Conservation (phyloP, 2,329 filamentous ascomycete species). For the Fusarium chlamydosporum region DNA sequence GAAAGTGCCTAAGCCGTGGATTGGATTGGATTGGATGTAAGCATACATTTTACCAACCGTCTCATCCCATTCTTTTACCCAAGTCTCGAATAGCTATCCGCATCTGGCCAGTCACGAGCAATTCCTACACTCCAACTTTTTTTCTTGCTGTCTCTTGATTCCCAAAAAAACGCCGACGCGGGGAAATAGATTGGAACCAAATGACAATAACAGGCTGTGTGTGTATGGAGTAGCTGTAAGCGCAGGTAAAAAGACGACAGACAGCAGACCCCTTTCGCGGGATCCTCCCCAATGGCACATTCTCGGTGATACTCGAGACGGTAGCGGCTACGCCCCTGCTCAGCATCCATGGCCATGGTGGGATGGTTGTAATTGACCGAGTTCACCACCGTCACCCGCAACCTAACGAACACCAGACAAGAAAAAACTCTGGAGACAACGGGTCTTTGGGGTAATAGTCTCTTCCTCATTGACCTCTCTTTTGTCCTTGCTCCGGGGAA, state of each 20-base stretch:
- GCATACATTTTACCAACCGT: not conserved
- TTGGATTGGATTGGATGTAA: not conserved
- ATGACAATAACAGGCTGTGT: too few relatives aligned
- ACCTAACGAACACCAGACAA: not conserved
- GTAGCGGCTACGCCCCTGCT: slow-evolving; percentile 45
- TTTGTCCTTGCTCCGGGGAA: too few relatives aligned
- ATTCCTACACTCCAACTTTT: slow-evolving; percentile 25
- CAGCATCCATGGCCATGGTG: slow-evolving; percentile 18
- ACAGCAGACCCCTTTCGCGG: slow-evolving; percentile 9
- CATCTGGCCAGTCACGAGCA: slow-evolving; percentile 17
- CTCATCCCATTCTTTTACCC: not conserved
- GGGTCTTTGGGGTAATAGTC: slow-evolving; percentile 25
- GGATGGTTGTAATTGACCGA: slow-evolving; percentile 51
- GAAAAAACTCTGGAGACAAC: not conserved
- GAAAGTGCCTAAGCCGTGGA: slow-evolving; percentile 1
- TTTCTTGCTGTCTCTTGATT: too few relatives aligned
- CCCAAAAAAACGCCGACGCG: slow-evolving; percentile 30
- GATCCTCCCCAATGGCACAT: slow-evolving; percentile 51
- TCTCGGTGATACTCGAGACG: slow-evolving; percentile 55
- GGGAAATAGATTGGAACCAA: slow-evolving; percentile 30
- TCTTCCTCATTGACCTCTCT: slow-evolving; percentile 7
- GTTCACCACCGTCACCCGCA: slow-evolving; percentile 34
- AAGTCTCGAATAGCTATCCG: not conserved
- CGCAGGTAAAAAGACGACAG: not conserved
- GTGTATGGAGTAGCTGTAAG: not conserved